Percentiles rank a stretch among this genome's conserved stretches.
These are phyloP conservation scores for Scleroderma citrinum DNA, from an alignment of 768 basidiomycete genomes.

Conservation along the genomic window DNA sequence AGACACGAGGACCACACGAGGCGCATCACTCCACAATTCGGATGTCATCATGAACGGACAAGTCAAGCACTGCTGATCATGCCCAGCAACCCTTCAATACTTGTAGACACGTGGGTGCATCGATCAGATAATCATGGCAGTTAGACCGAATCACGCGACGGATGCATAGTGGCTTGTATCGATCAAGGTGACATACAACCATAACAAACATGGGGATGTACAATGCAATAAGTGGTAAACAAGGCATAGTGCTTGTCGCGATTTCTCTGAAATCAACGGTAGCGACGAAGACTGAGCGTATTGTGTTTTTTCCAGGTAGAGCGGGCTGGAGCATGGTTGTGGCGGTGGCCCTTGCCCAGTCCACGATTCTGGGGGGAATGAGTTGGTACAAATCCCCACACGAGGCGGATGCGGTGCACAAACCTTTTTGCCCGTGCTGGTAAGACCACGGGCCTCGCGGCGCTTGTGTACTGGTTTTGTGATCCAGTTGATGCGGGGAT, in stretches of 20 bases:
- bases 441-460: conserved; percentile 96
- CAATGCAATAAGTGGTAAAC: conserved; percentile 10
- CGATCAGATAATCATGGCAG: no score
- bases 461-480: conserved; percentile 97
- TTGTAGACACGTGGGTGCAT: no score
- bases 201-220: conserved; percentile 25
- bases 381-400: conserved; percentile 1
- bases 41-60: no score
- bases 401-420: conserved; percentile 12
- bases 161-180: conserved; percentile 11
- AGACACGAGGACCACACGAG: conserved; percentile 18
- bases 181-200: conserved; percentile 12
- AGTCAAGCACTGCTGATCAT: neutral
- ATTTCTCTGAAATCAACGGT: conserved; percentile 49
- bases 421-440: conserved; percentile 93
- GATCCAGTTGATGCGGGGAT: conserved; percentile 99
- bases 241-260: neutral
- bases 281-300: conserved; percentile 87
- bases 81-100: no score
- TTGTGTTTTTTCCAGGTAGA: conserved; percentile 99
- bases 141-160: neutral
- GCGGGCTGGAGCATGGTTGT: conserved; percentile 89
- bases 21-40: no score
- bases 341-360: conserved; percentile 87
- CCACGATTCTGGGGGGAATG: conserved; percentile 75